Evolutionary conservation across 2,329 filamentous ascomycete genomes (phyloP), one percentile per base, ranked within the genome.

Genomic region (Fusarium sarcochroum): DNA sequence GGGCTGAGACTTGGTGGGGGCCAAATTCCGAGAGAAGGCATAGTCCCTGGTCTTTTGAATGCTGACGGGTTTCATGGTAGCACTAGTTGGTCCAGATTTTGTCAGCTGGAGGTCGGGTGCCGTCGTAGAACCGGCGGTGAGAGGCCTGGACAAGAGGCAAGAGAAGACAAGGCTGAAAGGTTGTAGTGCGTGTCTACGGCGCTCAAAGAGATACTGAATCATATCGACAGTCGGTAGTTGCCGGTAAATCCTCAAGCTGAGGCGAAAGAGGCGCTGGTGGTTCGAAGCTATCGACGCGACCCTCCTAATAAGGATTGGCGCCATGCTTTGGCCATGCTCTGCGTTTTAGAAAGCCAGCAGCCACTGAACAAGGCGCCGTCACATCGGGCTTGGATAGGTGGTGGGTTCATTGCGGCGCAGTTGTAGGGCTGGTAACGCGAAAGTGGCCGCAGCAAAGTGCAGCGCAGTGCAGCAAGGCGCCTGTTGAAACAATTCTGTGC

Each of bases 1-100:
- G 44, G 67, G 65, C 71, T 71, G 56, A 61, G 59, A 53, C 58
- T 45, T 42, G 53, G 66, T 68, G 62, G 69, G 70, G 63, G 58
- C 60, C 34, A 38, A 63, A 57, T 23, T 38, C 40, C 47, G 32
- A 23, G 51, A 21, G 37, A 37, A 37, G 14, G 45, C 54, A 57
- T 53, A 55, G 64, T 46, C 55, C 61, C 55, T 50, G 47, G 51
- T 40, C 45, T 42, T 13, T 38, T 14, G 32, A 21, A 48, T 23
- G 20, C 21, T 48, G 25, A 27, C 25, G 25, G 25, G 25, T 27
- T 27, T 27, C 25, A 9, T 27, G 25, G 23, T 23, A 23, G 23
- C 23, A 23, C 23, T 23, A 23, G 23, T 23, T 23, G 23, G 23
- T 7, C 7, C 23, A 7, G 23, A 23, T 23, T 27, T 9, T 27